phyloP scores from a whole-genome alignment of 805 yeast species.

The Kluyveromyces starmeri region DNA sequence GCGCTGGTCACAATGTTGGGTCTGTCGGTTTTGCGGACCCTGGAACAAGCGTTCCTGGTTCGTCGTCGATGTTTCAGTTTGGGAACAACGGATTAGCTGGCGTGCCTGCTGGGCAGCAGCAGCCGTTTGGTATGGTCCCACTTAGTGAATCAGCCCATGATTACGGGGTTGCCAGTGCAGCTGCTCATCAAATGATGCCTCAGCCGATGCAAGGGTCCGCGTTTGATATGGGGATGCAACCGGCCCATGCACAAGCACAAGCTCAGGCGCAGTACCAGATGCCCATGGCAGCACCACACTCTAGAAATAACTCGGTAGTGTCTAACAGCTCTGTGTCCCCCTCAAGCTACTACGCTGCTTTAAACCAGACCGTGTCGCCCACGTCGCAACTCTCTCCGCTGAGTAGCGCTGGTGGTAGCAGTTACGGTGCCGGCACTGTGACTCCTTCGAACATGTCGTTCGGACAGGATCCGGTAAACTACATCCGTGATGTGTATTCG shows the following conservation, averaged over 20 bases:
- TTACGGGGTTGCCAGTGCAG: not conserved
- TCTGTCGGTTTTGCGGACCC: not conserved
- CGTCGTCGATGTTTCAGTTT: slow-evolving; percentile 5
- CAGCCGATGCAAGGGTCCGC: slow-evolving; percentile 1
- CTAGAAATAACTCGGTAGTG: slow-evolving; percentile 3
- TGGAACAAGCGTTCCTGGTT: not conserved
- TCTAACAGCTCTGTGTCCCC: slow-evolving; percentile 7
- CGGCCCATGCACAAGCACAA: not conserved
- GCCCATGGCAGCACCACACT: not conserved
- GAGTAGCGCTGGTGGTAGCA: slow-evolving; percentile 6
- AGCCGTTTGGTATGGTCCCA: slow-evolving; percentile 5
- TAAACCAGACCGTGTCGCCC: slow-evolving; percentile 9
- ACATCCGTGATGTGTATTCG: slow-evolving; percentile 15
- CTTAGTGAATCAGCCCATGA: not conserved
- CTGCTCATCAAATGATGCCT: not conserved
- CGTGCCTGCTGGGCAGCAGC: not conserved
- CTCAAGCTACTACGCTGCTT: slow-evolving; percentile 9
- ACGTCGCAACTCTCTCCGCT: slow-evolving; percentile 8
- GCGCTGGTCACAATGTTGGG: not conserved
- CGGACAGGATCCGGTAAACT: slow-evolving; percentile 2
- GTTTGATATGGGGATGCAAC: not conserved
- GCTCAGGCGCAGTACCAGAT: not conserved
- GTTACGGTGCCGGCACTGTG: slow-evolving; percentile 7
- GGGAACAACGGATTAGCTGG: not conserved
- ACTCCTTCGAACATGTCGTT: slow-evolving; percentile 1